phyloP scores from a whole-genome alignment of 2,329 filamentous ascomycete genomes.

The Colletotrichum phormii region DNA sequence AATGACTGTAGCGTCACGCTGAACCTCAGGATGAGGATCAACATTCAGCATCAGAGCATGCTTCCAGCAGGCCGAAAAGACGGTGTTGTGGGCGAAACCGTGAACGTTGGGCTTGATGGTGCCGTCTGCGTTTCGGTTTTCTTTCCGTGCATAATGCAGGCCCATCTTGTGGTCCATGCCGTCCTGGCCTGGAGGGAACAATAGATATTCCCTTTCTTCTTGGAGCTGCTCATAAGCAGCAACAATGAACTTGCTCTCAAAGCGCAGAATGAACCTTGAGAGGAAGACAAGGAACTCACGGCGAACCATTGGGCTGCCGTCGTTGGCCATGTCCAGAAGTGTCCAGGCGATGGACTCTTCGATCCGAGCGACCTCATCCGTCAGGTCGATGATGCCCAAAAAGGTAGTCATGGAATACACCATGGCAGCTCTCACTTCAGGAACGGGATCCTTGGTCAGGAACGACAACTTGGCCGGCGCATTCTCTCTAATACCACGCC shows the following conservation, averaged over 20 bases:
- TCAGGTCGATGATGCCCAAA: constrained; percentile 91
- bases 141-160: constrained; percentile 69
- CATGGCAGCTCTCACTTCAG: constrained; percentile 94
- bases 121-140: constrained; percentile 67
- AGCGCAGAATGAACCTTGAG: constrained; percentile 89
- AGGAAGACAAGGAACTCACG: constrained; percentile 95
- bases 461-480: constrained; percentile 85
- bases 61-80: constrained; percentile 95
- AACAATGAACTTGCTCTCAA: constrained; percentile 92
- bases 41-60: constrained; percentile 90
- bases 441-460: constrained; percentile 85
- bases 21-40: constrained; percentile 94
- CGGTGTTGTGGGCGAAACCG: constrained; percentile 83
- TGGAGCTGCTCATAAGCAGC: constrained; percentile 90
- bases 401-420: constrained; percentile 94
- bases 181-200: constrained; percentile 66
- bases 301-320: constrained; percentile 93
- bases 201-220: constrained; percentile 81
- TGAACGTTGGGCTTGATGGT: constrained; percentile 67
- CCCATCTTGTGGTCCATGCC: constrained; percentile 71
- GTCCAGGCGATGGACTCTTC: constrained; percentile 93
- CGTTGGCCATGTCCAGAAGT: constrained; percentile 89
- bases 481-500: constrained; percentile 90
- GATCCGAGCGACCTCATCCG: constrained; percentile 88
- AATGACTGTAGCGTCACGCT: constrained; percentile 84